Base-by-base conservation (phyloP, 257 asterid species). In the Solanum rostratum region DNA sequence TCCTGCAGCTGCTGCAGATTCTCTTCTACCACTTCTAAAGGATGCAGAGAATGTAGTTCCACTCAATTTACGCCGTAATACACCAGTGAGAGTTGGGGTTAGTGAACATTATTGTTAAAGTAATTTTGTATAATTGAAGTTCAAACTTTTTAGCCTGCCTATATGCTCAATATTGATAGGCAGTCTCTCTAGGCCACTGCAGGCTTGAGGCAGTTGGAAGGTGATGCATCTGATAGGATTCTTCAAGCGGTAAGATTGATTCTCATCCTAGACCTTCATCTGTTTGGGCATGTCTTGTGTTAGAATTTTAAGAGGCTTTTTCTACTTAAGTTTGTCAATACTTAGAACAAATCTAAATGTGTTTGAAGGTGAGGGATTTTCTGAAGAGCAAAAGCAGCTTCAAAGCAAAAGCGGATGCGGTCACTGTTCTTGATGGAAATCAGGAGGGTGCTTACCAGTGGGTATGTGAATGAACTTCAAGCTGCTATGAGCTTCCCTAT, bases 41-140 rank as follows among this genome's bases (percentile, higher is more conserved):
- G 79, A 90, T 60, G 97, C 98, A 3, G 88, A 90, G 83, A 87
- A 81, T 52, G 90, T 89, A 6, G 88, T 94, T 86, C 97, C 97
- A 9, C 53, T 4, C 27, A 71, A 84, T 2, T 78, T 90, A 86
- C 92, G 85, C 33, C 81, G 82, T 59, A 52, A 63, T n/a, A 88
- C 97, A 6, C 98, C 98, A 4, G 92, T 92, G 57, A 89, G 84
- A 85, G 94, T 94, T 80, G 98, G 98, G 93, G 98, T 94, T 18
- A 86, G 91, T 84, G 82, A 27, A 57, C 73, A 7, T 41, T 20
- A 1, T 52, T 20, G 33, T n/a, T 54, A 22, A 13, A 57, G 14
- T 7, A 18, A 69, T 33, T 66, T 50, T 62, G 41, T 49, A 24
- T 15, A 76, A 50, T 39, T 80, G 18, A 24, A 62, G 22, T 20